These are phyloP conservation scores for Cnidoscolus chayamansa DNA, from an alignment of 441 rosid genomes.

Conservation along the genomic window DNA sequence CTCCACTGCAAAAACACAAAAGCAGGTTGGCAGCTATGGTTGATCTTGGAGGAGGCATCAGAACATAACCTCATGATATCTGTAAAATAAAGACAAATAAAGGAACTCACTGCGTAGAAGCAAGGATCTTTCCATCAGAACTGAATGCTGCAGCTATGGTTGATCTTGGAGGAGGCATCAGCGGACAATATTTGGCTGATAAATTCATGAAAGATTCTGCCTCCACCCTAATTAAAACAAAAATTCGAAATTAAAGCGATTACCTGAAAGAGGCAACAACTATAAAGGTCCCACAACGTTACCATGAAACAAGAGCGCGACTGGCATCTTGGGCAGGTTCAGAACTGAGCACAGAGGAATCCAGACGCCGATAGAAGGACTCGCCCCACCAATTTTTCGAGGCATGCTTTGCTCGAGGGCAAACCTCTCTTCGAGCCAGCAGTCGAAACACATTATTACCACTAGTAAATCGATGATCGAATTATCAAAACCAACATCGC, in stretches of 20 bases:
- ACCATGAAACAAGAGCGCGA: slow-evolving; percentile 59
- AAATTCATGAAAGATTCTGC: slow-evolving; percentile 67
- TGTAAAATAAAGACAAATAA: not conserved
- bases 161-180: slow-evolving; percentile 73
- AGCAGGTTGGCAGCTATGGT: slow-evolving; percentile 46
- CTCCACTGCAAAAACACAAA: slow-evolving; percentile 55
- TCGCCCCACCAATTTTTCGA: slow-evolving; percentile 47
- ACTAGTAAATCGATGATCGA: slow-evolving; percentile 16
- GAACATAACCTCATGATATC: not conserved
- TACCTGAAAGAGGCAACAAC: not conserved
- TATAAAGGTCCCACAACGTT: not conserved
- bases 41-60: slow-evolving; percentile 73
- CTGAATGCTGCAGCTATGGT: slow-evolving; percentile 91
- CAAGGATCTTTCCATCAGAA: slow-evolving; percentile 68
- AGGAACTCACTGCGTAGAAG: slow-evolving; percentile 71
- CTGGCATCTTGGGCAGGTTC: slow-evolving; percentile 38
- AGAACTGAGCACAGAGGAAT: slow-evolving; percentile 22
- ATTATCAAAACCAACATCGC: not conserved
- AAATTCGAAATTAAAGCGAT: not conserved
- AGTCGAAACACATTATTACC: slow-evolving; percentile 40
- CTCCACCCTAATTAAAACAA: slow-evolving; percentile 55
- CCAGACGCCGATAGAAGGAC: slow-evolving; percentile 16
- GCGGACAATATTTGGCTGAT: slow-evolving; percentile 67
- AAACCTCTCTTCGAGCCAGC: slow-evolving; percentile 54
- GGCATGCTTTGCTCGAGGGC: slow-evolving; percentile 41